Base-by-base conservation (phyloP, 768 basidiomycete species). In the Lactarius hatsudake region DNA sequence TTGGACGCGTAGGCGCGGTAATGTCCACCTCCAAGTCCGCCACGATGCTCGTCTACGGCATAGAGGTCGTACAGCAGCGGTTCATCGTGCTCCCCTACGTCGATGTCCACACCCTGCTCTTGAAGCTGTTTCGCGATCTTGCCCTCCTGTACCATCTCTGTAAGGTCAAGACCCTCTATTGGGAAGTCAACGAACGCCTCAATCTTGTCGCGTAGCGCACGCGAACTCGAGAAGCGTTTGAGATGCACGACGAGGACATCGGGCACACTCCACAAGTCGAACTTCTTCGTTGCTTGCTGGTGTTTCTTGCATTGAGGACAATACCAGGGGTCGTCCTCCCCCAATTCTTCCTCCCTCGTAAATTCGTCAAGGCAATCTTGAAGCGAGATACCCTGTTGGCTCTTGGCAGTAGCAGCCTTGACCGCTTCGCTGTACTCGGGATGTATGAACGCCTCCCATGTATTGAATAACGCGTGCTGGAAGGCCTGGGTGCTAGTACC, bases 231-330 rank as follows among this genome's bases (percentile, higher is more conserved):
- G 82, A 99, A 99, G 42, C 96, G 90, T 81, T 98, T 98, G 63
- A 99, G 82, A 74, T 98, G 96, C 34, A 98, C 95, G 65, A 97
- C 97, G 5, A 99, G 84, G 51, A 98, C 85, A 76, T 99, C 97
- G 6, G 97, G 97, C 4, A 87, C 89, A 77, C 93, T 98, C 94
- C 97, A 99, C 23, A 99, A 82, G 76, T 98, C 95, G 72, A 99
- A 94, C 72, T 93, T 93, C 83, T 98, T 98, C 45, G 94, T 96
- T 34, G 97, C 97, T 73, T 98, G 94, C 75, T 97, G 96, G 76
- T 97, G 95, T 75, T 97, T 95, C 84, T 98, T 98, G 84, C 97
- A 99, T 70, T 82, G 83, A 15, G 95, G 94, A 75, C 97, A 98
- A 75, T 98, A 99, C 97, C 97, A 99, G 63, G 93, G 78, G 76